Base-by-base conservation (phyloP, 2,329 filamentous ascomycete genomes). In the Diaporthe velutina region DNA sequence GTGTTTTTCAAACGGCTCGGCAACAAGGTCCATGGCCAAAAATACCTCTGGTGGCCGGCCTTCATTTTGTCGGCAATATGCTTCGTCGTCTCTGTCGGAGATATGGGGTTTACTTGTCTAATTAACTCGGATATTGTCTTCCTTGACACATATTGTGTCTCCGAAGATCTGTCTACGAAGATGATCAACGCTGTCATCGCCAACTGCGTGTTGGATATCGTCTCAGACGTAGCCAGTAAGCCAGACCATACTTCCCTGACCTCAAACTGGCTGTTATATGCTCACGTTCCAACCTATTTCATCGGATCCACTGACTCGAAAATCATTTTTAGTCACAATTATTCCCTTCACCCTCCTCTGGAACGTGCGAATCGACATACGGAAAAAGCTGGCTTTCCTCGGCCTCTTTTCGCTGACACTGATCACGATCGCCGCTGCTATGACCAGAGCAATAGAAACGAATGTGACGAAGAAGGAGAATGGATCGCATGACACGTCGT, bases 341-440 rank as follows among this genome's bases (percentile, higher is more conserved):
- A 28, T 64, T 8, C 55, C 70, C 4, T 25, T 72, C 45, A 19
- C 33, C 12, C 28, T 72, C 4, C 42, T 84, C 12, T 83, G 82
- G 82, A 81, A 80, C 7, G 77, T 83, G 1, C 78, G 78, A 7
- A 79, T 84, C 17, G 80, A 80, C 0, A 40, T 80, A 7, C 78
- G 71, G 38, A 82, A 79, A 1, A 84, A 84, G 74, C 33, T 82
- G 3, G 70, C 57, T 28, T 64, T 64, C 17, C 45, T 64, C 28
- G 57, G 70, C 6, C 50, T 72, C 22, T 64, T 64, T 22, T 72
- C 70, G 3, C 35, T 72, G 3, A 52, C 70, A 3, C 6, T 72
- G 7, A 55, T 72, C 33, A 72, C 57, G 8, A 72, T 72, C 22
- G 50, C 50, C 22, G 30, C 64, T 2, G 57, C 70, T 12, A 64